Conservation (phyloP, 179 eudicot species). For the Vitellaria paradoxa region DNA sequence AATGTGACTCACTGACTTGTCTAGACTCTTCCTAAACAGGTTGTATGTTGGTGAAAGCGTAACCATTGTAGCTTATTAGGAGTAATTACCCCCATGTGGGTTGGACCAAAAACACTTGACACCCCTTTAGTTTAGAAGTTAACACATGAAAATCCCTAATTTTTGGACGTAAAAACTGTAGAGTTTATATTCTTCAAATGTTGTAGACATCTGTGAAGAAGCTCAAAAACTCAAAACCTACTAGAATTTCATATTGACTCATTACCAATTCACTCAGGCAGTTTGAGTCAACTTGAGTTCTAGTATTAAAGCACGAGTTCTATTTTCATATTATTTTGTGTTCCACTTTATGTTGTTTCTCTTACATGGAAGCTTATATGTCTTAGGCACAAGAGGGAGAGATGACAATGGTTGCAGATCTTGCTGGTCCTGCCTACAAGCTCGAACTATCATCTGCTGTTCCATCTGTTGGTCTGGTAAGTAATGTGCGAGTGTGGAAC, state of each 20-base stretch:
- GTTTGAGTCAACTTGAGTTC: background rate
- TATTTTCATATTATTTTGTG: background rate
- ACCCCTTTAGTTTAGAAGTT: too few species aligned
- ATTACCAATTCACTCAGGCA: background rate
- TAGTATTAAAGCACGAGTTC: background rate
- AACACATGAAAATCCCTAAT: background rate
- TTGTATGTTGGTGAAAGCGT: background rate
- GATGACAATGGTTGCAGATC: conserved; percentile 72
- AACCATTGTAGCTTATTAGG: background rate
- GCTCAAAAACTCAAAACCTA: background rate
- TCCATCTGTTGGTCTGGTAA: conserved; percentile 86
- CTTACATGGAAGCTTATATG: conserved; percentile 4
- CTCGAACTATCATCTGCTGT: conserved; percentile 65
- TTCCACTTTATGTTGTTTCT: background rate
- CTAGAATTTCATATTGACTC: background rate
- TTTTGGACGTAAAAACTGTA: too few species aligned
- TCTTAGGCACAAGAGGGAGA: conserved; percentile 78
- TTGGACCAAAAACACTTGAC: too few species aligned
- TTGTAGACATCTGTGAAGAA: background rate
- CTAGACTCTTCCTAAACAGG: background rate
- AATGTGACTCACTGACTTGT: too few species aligned
- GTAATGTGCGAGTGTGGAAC: conserved; percentile 13
- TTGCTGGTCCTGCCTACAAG: conserved; percentile 75
- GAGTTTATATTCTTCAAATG: background rate
- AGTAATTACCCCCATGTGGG: background rate